Evolutionary conservation across 192 early-diverging fungal genomes (phyloP).

Genomic region (Coemansia sp.): DNA sequence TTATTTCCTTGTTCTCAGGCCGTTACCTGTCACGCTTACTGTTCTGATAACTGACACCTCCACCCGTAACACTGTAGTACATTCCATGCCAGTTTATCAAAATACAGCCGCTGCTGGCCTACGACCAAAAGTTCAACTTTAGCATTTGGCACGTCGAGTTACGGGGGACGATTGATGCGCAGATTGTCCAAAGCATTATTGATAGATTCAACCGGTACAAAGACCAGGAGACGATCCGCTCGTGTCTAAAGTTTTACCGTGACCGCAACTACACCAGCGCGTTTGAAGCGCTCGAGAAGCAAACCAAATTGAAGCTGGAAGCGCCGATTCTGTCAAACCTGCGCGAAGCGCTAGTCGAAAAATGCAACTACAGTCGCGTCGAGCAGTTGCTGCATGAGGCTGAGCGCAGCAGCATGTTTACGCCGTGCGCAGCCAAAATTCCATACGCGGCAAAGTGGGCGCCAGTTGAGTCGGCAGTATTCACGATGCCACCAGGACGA

Average conservation of each 20-base stretch:
- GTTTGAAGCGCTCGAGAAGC: conserved; percentile 68
- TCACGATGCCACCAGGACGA: conserved; percentile 60
- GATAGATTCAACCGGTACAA: conserved; percentile 57
- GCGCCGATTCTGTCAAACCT: conserved; percentile 78
- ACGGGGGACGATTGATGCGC: conserved; percentile 68
- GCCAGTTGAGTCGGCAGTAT: conserved; percentile 11
- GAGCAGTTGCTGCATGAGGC: conserved; percentile 74
- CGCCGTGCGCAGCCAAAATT: conserved; percentile 65
- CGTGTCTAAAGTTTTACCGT: conserved; percentile 89
- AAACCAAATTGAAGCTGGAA: conserved; percentile 68
- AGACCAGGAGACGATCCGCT: conserved; percentile 75
- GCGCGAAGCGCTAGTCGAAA: conserved; percentile 64
- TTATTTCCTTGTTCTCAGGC: background rate
- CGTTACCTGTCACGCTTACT: background rate
- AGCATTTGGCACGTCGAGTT: conserved; percentile 94
- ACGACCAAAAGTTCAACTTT: conserved; percentile 93
- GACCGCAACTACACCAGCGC: conserved; percentile 73
- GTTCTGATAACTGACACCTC: background rate
- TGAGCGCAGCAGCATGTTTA: conserved; percentile 65
- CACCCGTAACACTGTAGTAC: conserved; percentile 35
- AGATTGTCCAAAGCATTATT: conserved; percentile 59
- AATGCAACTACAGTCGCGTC: conserved; percentile 70
- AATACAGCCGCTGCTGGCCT: conserved; percentile 87
- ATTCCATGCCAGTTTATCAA: conserved; percentile 93
- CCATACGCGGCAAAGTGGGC: conserved; percentile 76